phyloP scores from a whole-genome alignment of 768 basidiomycete species.

The Mycena sanguinolenta region DNA sequence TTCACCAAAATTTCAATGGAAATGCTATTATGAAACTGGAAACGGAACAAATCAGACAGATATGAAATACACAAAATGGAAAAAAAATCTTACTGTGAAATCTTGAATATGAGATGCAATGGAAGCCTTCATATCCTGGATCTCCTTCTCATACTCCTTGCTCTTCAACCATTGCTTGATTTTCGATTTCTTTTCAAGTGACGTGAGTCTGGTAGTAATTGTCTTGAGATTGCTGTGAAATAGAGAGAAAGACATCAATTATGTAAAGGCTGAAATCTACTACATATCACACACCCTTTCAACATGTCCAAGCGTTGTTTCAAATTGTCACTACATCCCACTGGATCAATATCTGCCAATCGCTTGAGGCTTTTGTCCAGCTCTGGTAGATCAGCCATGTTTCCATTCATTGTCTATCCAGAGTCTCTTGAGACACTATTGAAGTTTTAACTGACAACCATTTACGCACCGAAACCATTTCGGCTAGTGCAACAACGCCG shows the following conservation, averaged over 20 bases:
- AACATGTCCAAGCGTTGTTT: neutral
- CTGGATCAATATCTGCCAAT: neutral
- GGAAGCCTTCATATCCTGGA: slow-evolving; percentile 11
- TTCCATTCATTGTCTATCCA: slow-evolving; percentile 16
- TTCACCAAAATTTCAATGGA: neutral
- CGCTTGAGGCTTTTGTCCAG: neutral
- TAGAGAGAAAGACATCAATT: neutral
- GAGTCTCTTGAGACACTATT: slow-evolving; percentile 1
- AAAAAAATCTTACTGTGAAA: too few relatives aligned
- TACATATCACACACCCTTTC: neutral
- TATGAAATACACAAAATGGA: neutral
- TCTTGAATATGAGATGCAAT: slow-evolving; percentile 6
- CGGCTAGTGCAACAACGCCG: too few relatives aligned
- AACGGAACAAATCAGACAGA: slow-evolving; percentile 2
- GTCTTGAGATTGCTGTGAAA: slow-evolving; percentile 2
- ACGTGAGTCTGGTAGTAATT: neutral
- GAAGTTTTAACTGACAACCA: slow-evolving; percentile 2
- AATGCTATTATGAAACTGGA: neutral
- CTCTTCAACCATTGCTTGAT: slow-evolving; percentile 6
- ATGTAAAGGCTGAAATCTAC: slow-evolving; percentile 12
- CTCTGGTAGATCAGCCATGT: too few relatives aligned
- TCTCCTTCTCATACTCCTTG: slow-evolving; percentile 17
- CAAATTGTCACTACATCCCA: neutral
- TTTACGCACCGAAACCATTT: slow-evolving; percentile 16
- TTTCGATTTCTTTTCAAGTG: neutral